Conservation (phyloP, 352 stramenopile species). For the Globisporangium uncinulatum region DNA sequence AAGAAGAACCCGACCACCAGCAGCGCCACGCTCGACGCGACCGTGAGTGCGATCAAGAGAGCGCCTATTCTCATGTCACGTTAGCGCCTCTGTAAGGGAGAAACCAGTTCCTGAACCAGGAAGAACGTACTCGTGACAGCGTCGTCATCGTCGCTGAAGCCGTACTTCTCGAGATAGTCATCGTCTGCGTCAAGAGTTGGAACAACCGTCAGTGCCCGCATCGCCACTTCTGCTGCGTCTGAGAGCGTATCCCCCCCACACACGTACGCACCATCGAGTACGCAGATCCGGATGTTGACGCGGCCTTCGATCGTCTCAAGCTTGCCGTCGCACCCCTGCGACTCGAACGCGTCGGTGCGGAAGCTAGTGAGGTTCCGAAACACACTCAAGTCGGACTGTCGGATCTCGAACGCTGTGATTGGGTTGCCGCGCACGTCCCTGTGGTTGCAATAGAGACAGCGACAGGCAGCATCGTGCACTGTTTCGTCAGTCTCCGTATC, state of each 20-base stretch:
- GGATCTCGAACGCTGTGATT: constrained; percentile 20
- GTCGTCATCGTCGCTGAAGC: neutral
- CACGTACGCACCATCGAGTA: constrained; percentile 7
- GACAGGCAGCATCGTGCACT: too few relatives aligned
- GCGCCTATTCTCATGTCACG: neutral
- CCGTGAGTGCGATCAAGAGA: constrained; percentile 3
- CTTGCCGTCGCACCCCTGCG: neutral
- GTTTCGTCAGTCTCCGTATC: neutral
- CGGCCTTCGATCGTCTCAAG: neutral
- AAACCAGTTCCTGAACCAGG: neutral
- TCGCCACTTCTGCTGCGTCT: too few relatives aligned
- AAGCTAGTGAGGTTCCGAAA: constrained; percentile 8
- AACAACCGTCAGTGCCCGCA: neutral
- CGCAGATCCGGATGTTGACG: constrained; percentile 1
- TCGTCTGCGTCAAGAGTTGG: neutral
- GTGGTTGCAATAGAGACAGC: too few relatives aligned
- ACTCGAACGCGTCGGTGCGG: constrained; percentile 7
- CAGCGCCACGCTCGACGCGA: constrained; percentile 1
- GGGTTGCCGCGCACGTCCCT: constrained; percentile 19
- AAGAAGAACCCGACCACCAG: constrained; percentile 6
- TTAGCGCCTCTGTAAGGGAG: neutral
- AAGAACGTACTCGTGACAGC: neutral
- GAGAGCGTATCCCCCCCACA: neutral
- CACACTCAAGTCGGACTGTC: constrained; percentile 6
- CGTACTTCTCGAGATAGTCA: constrained; percentile 1